Base-by-base conservation (phyloP, 306 rosid genomes). In the Inga oerstediana region DNA sequence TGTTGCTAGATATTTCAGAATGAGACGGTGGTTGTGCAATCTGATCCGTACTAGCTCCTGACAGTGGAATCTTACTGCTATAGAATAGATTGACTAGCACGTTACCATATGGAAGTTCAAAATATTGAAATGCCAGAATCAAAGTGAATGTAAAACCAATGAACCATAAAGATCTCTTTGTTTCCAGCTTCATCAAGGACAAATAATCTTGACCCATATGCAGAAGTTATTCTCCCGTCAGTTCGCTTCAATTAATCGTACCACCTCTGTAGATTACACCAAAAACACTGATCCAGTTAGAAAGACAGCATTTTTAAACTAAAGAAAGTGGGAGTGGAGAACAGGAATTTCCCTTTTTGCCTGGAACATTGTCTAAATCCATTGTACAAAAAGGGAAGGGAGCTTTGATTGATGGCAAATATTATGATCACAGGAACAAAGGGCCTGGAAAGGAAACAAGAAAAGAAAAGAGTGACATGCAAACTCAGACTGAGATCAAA, bases 131-230 rank as follows among this genome's bases (percentile, higher is more conserved):
- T 8, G 78, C 87, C 12, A 91, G 76, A 79, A 95, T 74, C 74
- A 81, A 76, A 44, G 89, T 89, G 90, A 95, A 84, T 27, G 89
- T 80, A 52, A 90, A 14, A 71, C 89, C 90, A 20, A 74, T 83
- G 45, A 92, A 81, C 94, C 86, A 87, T 41, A 89, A 76, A 84
- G 92, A 79, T 85, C 87, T 91, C 85, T 83, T 92, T 3, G 82
- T 78, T 86, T 89, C 89, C 35, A 74, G 66, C 44, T 78, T 97
- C 82, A 86, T 83, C 35, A 79, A 52, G 81, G 88, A 66, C n/a
- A 58, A 74, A 58, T 84, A 48, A 51, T 88, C 82, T 82, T 83
- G 95, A 85, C 85, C 88, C 98, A 93, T 95, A 84, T 80, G 82
- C 73, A 75, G 62, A 83, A 85, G 72, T 22, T 58, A 49, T 52